These are phyloP conservation scores for Chalciporus piperatus DNA, from an alignment of 768 basidiomycete genomes.

Conservation along the genomic window DNA sequence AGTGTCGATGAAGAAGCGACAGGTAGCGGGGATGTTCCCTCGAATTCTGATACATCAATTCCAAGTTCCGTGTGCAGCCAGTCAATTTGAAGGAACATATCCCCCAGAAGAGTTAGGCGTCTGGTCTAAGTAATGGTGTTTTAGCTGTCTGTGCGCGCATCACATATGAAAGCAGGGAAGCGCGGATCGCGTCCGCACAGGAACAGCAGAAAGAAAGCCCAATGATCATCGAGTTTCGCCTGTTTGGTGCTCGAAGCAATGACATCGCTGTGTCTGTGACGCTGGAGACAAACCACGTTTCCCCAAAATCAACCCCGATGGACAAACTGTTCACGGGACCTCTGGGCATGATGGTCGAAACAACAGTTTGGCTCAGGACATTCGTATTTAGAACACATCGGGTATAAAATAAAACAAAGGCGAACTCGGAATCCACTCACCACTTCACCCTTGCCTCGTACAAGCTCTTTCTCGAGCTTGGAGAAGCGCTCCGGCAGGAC, in stretches of 20 bases:
- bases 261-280: background rate
- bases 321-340: background rate
- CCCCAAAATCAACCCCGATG: background rate
- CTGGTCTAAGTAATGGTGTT: conserved; percentile 46
- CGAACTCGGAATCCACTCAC: conserved; percentile 42
- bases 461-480: conserved; percentile 79
- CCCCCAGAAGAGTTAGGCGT: conserved; percentile 61
- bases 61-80: conserved; percentile 84
- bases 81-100: conserved; percentile 71
- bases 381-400: no score
- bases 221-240: background rate
- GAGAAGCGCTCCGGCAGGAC: conserved; percentile 80
- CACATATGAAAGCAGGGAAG: background rate
- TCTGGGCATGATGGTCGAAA: background rate
- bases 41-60: conserved; percentile 56
- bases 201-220: background rate
- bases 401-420: background rate
- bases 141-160: background rate
- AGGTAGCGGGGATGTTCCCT: conserved; percentile 37
- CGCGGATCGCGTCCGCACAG: background rate
- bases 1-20: conserved; percentile 39
- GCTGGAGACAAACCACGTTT: background rate
- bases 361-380: background rate
- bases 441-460: conserved; percentile 83
- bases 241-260: background rate